A percentile compares a stretch with the other conserved stretches of the same genome.
Conservation (phyloP, 495 filamentous ascomycete genomes). For the Oleoguttula mirabilis region DNA sequence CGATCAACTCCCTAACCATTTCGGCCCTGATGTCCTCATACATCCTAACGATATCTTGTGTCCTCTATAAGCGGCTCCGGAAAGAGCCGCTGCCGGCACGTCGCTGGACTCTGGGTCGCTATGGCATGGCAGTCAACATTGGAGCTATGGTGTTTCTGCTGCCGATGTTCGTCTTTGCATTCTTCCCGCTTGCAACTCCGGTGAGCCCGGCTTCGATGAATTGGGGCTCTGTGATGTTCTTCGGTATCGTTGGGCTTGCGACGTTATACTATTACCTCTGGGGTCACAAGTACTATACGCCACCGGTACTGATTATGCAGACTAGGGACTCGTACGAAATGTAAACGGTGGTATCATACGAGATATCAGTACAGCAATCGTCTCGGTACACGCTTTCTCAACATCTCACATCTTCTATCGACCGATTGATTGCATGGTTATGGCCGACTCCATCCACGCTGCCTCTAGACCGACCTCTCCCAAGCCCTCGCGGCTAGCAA, state of each 20-base stretch:
- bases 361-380: too few relatives aligned
- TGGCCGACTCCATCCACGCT: too few relatives aligned
- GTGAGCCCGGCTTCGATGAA: constrained; percentile 6
- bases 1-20: constrained; percentile 5
- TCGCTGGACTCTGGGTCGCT: background rate
- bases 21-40: constrained; percentile 7
- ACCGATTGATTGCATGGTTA: too few relatives aligned
- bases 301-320: too few relatives aligned
- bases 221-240: constrained; percentile 2
- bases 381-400: too few relatives aligned
- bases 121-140: constrained; percentile 4
- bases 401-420: too few relatives aligned
- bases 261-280: background rate
- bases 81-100: background rate
- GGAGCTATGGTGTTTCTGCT: constrained; percentile 1
- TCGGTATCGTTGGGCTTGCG: background rate
- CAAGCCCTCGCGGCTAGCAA: too few relatives aligned
- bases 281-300: constrained; percentile 12
- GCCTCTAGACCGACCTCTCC: too few relatives aligned
- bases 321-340: too few relatives aligned
- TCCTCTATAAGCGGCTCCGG: constrained; percentile 3
- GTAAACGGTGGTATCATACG: too few relatives aligned
- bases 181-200: constrained; percentile 2
- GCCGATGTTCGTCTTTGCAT: constrained; percentile 6
- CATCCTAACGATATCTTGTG: background rate